Conservation (phyloP, 306 rosid species). For the Inga laurina region DNA sequence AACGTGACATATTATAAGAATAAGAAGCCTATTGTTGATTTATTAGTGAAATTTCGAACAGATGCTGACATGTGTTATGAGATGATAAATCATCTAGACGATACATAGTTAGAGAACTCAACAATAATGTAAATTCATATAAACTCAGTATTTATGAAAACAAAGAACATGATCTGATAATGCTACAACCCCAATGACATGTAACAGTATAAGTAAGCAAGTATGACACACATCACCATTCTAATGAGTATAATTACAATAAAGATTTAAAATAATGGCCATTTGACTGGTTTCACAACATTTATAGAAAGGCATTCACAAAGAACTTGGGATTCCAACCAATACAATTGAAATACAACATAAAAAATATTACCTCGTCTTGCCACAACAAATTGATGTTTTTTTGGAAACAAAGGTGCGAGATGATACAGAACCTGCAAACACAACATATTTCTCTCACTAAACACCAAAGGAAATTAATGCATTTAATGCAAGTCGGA, state of each 20-base stretch:
- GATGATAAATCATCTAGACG: no score
- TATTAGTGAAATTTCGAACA: no score
- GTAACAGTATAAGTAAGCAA: conserved; percentile 2
- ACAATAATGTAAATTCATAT: no score
- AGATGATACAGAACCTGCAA: conserved; percentile 82
- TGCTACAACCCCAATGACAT: neutral
- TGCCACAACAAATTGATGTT: conserved; percentile 84
- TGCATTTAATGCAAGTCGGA: neutral
- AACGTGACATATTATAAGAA: conserved; percentile 11
- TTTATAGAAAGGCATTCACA: conserved; percentile 23
- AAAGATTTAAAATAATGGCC: conserved; percentile 7
- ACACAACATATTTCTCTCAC: conserved; percentile 29
- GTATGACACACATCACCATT: conserved; percentile 10
- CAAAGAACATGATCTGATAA: conserved; percentile 17
- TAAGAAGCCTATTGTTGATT: no score
- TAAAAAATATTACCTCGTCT: conserved; percentile 76
- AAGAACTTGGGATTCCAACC: conserved; percentile 16
- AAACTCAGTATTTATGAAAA: no score
- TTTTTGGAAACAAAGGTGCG: conserved; percentile 91
- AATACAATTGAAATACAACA: conserved; percentile 10
- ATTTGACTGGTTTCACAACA: conserved; percentile 14
- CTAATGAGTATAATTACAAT: neutral
- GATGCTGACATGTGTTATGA: no score
- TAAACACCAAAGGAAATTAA: conserved; percentile 35
- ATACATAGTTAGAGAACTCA: no score